Base-by-base conservation (phyloP, 202 grass and related monocot species). In the Eragrostis tef region DNA sequence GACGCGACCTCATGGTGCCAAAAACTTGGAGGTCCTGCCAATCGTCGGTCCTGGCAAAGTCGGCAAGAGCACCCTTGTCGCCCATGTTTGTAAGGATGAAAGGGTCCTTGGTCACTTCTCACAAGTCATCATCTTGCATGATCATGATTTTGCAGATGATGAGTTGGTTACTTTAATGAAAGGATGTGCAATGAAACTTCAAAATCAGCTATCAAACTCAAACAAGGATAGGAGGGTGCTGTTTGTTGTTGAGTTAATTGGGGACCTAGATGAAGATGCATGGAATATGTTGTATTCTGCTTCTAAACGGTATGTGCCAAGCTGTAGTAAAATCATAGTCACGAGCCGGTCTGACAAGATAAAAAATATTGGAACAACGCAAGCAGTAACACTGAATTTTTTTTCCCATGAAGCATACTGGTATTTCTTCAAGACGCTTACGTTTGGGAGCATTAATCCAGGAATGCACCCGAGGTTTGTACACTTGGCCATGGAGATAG, bases 291-390 rank as follows among this genome's bases (percentile, higher is more conserved):
- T 81, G 4, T 60, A 16, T 36, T 72, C 12, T 58, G 13, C 51
- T 16, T 71, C 7, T 16, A 61, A 29, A 29, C 15, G 0, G 25
- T 11, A 4, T 6, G 0, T 8, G 0, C 12, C 6, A n/a, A 71
- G 4, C 0, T 41, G 17, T 16, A 39, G 67, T 31, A 81, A 31
- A 81, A 46, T 81, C 67, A 81, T 71, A 61, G 1, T 81, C 54
- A 81, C 25, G 20, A 70, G 63, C 14, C 26, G 19, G 22, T 67
- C 63, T 15, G 7, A 17, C 12, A 67, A 54, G 46, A 25, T 67
- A 29, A 9, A 6, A 12, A 42, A 11, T 26, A 1, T 79, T 20
- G 67, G 67, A 15, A 71, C 67, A 27, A 50, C 45, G 16, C 21
- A 50, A 12, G 11, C 67, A 25, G 44, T 71, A 14, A 25, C 39